Evolutionary conservation across 2,329 filamentous ascomycete species (phyloP), one percentile per base, ranked within the genome.

Genomic region (Alternaria triticimaculans): DNA sequence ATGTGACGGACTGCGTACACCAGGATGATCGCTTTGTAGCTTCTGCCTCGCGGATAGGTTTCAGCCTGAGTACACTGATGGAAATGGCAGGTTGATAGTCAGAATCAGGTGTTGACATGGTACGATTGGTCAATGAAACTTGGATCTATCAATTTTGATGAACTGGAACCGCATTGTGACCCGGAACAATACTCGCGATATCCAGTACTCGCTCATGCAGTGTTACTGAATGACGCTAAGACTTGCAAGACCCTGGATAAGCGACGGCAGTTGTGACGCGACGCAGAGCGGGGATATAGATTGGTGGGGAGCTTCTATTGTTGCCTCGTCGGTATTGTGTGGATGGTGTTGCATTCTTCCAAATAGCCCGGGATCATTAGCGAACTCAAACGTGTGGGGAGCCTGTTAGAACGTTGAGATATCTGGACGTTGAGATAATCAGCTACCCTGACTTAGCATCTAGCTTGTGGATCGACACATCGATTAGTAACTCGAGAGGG

Each of bases 61-160:
- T 75, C 73, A 75, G 66, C 58, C 70, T 66, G 66, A 69, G 69
- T 71, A 44, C 67, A 70, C 57, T 66, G 62, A 51, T 66, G 43
- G 46, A 28, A 44, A 30, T 33, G 12, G 26, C 48, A 14, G n/a
- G 20, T 25, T 69, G 66, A 72, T 73, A 72, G 68, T 73, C 44
- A 28, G 62, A 61, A 49, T 63, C 65, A 66, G 21, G 14, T 20
- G 18, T n/a, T 41, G 21, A 63, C 25, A 60, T 62, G 64, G 44
- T 68, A 48, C 44, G 41, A 64, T 60, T 66, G 64, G 66, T 62
- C 61, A 64, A 64, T 54, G 55, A 49, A 61, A 64, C 58, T 64
- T 51, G 58, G 45, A 21, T 49, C 62, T 45, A 74, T 76, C 62
- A 72, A 72, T 66, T 67, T 75, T 73, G 67, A 76, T 72, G 49